Percentiles rank a stretch among this genome's conserved stretches.
Conservation (phyloP, 1,139 yeast genomes). For the Zygosaccharomyces sapae region DNA sequence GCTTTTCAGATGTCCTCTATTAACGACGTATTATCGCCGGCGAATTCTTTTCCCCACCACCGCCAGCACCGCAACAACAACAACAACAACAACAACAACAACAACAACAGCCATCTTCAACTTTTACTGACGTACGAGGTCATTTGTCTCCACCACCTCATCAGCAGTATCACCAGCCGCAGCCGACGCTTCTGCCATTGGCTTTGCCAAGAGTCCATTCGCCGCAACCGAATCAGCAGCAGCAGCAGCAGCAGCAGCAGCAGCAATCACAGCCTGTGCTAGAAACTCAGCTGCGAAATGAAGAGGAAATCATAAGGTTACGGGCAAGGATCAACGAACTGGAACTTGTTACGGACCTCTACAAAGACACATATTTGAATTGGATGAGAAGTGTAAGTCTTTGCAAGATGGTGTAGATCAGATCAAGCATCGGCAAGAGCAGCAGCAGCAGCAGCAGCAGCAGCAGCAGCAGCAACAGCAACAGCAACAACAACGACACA, state of each 20-base stretch:
- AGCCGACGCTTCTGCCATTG: slow-evolving; percentile 7
- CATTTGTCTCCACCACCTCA: slow-evolving; percentile 15
- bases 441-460: no score
- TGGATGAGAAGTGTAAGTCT: slow-evolving; percentile 44
- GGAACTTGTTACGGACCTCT: slow-evolving; percentile 84
- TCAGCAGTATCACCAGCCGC: neutral
- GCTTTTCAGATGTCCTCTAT: slow-evolving; percentile 11
- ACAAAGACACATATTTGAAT: slow-evolving; percentile 76
- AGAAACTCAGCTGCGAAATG: slow-evolving; percentile 23
- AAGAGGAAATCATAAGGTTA: slow-evolving; percentile 51
- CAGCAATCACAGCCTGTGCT: slow-evolving; percentile 21
- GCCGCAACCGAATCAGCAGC: slow-evolving; percentile 2
- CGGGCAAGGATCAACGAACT: slow-evolving; percentile 82
- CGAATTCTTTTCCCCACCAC: no score
- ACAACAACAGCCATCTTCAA: no score
- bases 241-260: slow-evolving; percentile 3
- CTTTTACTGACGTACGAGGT: slow-evolving; percentile 4
- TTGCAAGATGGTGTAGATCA: slow-evolving; percentile 20
- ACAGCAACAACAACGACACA: no score
- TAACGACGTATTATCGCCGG: slow-evolving; percentile 11
- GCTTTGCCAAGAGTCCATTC: slow-evolving; percentile 5
- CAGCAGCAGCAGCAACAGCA: no score
- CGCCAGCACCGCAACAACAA: no score
- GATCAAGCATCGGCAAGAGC: slow-evolving; percentile 8
- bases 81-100: no score